phyloP scores from a whole-genome alignment of 331 rosid genomes.

The Pyrus hybrid region DNA sequence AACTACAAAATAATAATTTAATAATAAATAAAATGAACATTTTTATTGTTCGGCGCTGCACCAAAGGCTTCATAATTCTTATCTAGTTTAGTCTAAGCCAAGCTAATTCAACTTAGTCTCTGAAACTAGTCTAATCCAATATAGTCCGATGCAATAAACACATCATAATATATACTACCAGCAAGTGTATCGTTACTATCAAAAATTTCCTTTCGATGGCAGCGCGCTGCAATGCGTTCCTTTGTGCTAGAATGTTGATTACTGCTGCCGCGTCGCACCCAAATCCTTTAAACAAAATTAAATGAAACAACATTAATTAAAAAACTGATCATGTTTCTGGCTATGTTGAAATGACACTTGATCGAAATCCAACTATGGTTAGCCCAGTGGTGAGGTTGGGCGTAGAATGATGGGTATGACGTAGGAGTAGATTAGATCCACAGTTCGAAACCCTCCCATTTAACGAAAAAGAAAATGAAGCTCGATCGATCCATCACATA shows the following conservation, averaged over 20 bases:
- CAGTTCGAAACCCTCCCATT: background rate
- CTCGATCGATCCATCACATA: background rate
- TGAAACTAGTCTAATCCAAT: no score
- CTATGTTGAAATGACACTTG: background rate
- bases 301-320: no score
- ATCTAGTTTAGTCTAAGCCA: no score
- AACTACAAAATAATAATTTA: no score
- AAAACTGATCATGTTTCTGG: background rate
- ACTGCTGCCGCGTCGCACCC: conserved; percentile 50
- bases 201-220: conserved; percentile 40
- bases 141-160: no score
- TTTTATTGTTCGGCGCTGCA: no score
- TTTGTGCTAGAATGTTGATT: conserved; percentile 54
- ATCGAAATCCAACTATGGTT: background rate
- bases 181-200: conserved; percentile 10
- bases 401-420: background rate
- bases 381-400: background rate
- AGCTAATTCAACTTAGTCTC: no score
- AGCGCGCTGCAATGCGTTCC: conserved; percentile 48
- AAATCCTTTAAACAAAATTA: conserved; percentile 28
- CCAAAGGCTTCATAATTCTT: no score
- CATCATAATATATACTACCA: conserved; percentile 27
- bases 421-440: background rate
- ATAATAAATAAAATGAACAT: no score
- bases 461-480: no score